These are phyloP conservation scores for Nothophytophthora sp. DNA, from an alignment of 352 stramenopile genomes.

Conservation along the genomic window DNA sequence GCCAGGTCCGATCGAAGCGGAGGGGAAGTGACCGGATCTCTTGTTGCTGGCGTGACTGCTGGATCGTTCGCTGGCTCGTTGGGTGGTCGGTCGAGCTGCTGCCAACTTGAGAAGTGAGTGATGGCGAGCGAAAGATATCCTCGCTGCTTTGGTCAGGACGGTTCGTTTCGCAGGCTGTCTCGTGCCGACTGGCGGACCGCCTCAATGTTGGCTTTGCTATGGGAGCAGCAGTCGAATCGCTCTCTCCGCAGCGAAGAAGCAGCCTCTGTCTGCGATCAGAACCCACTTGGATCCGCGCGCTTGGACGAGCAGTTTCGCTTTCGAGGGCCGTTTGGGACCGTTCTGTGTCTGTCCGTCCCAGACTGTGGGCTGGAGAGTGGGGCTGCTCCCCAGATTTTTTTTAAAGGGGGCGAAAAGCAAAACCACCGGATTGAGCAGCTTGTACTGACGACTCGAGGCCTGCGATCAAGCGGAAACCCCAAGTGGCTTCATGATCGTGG, in stretches of 20 bases:
- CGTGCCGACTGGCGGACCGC: too few relatives aligned
- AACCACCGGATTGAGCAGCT: too few relatives aligned
- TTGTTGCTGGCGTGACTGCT: neutral
- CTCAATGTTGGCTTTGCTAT: too few relatives aligned
- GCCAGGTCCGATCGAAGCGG: constrained; percentile 1
- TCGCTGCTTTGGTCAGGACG: constrained; percentile 8
- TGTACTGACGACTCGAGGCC: too few relatives aligned
- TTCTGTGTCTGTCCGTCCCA: too few relatives aligned
- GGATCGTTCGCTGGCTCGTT: constrained; percentile 7
- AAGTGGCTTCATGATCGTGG: too few relatives aligned
- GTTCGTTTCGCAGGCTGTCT: constrained; percentile 36
- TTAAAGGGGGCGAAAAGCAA: constrained; percentile 8
- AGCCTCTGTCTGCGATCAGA: too few relatives aligned
- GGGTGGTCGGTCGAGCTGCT: constrained; percentile 1
- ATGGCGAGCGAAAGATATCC: constrained; percentile 36
- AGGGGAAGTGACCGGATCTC: too few relatives aligned
- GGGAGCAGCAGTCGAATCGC: too few relatives aligned
- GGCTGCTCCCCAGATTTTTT: neutral
- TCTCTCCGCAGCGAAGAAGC: too few relatives aligned
- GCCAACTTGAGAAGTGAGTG: constrained; percentile 50
- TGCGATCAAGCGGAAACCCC: too few relatives aligned
- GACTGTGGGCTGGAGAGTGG: too few relatives aligned
- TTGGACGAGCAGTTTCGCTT: neutral
- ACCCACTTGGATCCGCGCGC: neutral
- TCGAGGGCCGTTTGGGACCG: neutral